These are phyloP conservation scores for Leucoagaricus sp. DNA, from an alignment of 1,284 basidiomycete species.

Conservation along the genomic window DNA sequence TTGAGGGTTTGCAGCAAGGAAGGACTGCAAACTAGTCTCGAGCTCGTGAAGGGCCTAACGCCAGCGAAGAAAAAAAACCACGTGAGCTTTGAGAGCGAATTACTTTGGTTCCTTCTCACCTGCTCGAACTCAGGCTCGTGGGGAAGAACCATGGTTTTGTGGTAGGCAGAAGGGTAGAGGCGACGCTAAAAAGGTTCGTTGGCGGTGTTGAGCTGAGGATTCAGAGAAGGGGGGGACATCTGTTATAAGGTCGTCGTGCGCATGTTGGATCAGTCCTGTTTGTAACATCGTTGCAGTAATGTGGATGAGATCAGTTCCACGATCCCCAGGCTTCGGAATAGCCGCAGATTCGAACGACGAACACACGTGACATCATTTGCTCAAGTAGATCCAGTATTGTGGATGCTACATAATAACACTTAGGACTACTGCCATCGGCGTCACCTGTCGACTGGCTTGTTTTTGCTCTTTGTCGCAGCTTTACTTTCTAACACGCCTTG, in stretches of 20 bases:
- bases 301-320: neutral
- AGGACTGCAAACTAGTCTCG: slow-evolving; percentile 61
- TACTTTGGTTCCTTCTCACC: slow-evolving; percentile 20
- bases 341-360: too few relatives aligned
- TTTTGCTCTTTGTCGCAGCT: too few relatives aligned
- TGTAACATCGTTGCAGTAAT: slow-evolving; percentile 56
- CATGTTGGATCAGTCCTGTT: slow-evolving; percentile 70
- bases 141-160: slow-evolving; percentile 38
- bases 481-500: too few relatives aligned
- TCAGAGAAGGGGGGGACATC: too few relatives aligned
- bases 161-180: slow-evolving; percentile 10
- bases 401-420: too few relatives aligned
- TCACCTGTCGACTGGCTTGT: too few relatives aligned
- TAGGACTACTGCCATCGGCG: too few relatives aligned
- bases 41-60: slow-evolving; percentile 69
- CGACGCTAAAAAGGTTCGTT: too few relatives aligned
- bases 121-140: slow-evolving; percentile 40
- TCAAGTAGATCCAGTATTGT: too few relatives aligned
- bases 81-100: neutral
- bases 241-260: slow-evolving; percentile 78
- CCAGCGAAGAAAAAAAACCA: too few relatives aligned
- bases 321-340: neutral
- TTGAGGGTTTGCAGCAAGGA: slow-evolving; percentile 70
- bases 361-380: too few relatives aligned
- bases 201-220: too few relatives aligned